These are phyloP conservation scores for Cyclotella sp. DNA, from an alignment of 108 stramenopile genomes.

Conservation along the genomic window DNA sequence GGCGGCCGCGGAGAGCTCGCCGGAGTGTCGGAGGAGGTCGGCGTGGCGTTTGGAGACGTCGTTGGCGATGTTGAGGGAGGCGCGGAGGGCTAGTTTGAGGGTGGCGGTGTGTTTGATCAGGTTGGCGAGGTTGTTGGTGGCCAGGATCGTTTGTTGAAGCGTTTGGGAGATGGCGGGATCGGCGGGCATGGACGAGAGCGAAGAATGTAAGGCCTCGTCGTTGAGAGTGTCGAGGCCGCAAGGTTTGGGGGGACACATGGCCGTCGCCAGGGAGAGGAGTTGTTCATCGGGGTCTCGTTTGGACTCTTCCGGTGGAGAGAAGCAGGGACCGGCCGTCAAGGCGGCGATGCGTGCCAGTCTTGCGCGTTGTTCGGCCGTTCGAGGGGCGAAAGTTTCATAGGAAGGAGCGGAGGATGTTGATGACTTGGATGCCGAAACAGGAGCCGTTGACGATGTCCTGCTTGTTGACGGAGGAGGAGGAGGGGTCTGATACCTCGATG, in stretches of 20 bases:
- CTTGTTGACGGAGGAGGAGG: constrained; percentile 7
- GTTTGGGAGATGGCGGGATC: constrained; percentile 35
- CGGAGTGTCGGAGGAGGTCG: constrained; percentile 79
- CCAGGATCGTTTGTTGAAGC: constrained; percentile 42
- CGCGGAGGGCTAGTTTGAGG: constrained; percentile 70
- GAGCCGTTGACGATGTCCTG: constrained; percentile 8
- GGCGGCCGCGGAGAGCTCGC: constrained; percentile 88
- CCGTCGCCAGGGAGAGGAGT: constrained; percentile 19
- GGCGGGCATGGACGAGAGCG: too few relatives aligned
- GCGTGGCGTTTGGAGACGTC: constrained; percentile 84
- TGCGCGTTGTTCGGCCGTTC: constrained; percentile 64
- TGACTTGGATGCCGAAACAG: constrained; percentile 3
- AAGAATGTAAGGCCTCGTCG: neutral
- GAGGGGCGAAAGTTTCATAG: constrained; percentile 85
- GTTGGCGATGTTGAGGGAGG: constrained; percentile 77
- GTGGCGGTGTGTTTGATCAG: constrained; percentile 70
- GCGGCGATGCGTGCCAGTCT: constrained; percentile 70
- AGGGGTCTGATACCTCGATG: constrained; percentile 18
- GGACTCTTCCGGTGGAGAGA: constrained; percentile 1
- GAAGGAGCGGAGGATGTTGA: constrained; percentile 37
- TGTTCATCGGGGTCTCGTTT: constrained; percentile 1
- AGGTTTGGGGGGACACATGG: constrained; percentile 46
- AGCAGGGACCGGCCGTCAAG: constrained; percentile 76
- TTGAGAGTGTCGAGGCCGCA: neutral
- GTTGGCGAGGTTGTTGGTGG: constrained; percentile 59